Percentiles rank a stretch among this genome's conserved stretches.
Conservation (phyloP, 495 filamentous ascomycete genomes). For the Aspergillus panamensis region DNA sequence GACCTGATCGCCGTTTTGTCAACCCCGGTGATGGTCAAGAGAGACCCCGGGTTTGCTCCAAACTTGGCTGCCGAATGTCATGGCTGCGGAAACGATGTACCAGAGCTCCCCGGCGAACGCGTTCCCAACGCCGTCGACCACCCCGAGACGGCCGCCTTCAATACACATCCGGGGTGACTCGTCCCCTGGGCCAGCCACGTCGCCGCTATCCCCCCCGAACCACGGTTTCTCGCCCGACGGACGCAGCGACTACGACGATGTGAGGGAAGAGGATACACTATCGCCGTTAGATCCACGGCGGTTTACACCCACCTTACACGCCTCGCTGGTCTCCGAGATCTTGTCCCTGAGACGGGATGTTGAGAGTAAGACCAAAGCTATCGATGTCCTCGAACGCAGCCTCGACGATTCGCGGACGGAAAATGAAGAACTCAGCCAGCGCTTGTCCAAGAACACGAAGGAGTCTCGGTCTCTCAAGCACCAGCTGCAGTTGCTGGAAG, state of each 20-base stretch:
- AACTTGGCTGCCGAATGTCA: slow-evolving; percentile 16
- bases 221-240: slow-evolving; percentile 41
- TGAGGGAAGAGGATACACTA: slow-evolving; percentile 66
- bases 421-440: slow-evolving; percentile 62
- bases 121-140: slow-evolving; percentile 64
- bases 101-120: slow-evolving; percentile 31
- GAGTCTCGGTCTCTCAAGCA: slow-evolving; percentile 79
- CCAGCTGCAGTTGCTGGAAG: slow-evolving; percentile 81
- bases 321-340: slow-evolving; percentile 92
- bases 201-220: slow-evolving; percentile 57
- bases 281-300: slow-evolving; percentile 81
- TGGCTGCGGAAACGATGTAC: slow-evolving; percentile 27
- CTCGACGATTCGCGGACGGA: slow-evolving; percentile 69
- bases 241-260: slow-evolving; percentile 50
- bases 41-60: neutral
- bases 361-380: slow-evolving; percentile 78
- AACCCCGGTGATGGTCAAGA: slow-evolving; percentile 10
- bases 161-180: slow-evolving; percentile 51
- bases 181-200: slow-evolving; percentile 61
- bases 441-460: slow-evolving; percentile 57
- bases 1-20: slow-evolving; percentile 5
- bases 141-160: slow-evolving; percentile 61
- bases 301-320: slow-evolving; percentile 93
- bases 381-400: slow-evolving; percentile 76
- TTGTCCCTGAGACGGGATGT: slow-evolving; percentile 80